These are phyloP conservation scores for Suillus luteus DNA, from an alignment of 768 basidiomycete genomes.

Conservation along the genomic window DNA sequence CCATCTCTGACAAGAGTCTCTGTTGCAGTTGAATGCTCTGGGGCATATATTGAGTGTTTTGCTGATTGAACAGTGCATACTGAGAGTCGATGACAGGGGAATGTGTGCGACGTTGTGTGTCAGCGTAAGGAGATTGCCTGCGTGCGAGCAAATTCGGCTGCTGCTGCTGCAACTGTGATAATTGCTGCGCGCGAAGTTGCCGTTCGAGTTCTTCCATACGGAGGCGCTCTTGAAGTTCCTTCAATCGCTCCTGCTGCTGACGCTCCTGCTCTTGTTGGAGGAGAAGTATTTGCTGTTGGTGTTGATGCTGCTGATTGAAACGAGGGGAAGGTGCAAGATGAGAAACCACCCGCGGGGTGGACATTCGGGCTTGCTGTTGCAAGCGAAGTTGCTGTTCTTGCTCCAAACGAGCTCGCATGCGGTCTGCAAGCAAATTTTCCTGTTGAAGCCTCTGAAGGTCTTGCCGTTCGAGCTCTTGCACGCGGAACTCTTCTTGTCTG, in stretches of 20 bases:
- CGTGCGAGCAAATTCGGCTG: constrained; percentile 41
- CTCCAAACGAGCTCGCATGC: constrained; percentile 20
- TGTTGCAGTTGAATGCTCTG: constrained; percentile 76
- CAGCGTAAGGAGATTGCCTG: constrained; percentile 45
- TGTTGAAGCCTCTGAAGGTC: constrained; percentile 46
- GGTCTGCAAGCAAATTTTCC: constrained; percentile 31
- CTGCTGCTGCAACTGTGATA: constrained; percentile 49
- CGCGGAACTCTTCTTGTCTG: constrained; percentile 26
- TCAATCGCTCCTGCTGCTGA: constrained; percentile 55
- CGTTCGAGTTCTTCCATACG: constrained; percentile 67
- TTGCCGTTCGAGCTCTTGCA: constrained; percentile 38
- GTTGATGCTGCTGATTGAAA: constrained; percentile 74
- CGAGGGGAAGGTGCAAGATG: constrained; percentile 70
- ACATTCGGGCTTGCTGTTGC: constrained; percentile 38
- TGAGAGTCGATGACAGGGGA: constrained; percentile 43
- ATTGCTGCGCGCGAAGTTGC: constrained; percentile 56
- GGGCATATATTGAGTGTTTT: constrained; percentile 54
- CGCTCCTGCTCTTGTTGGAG: constrained; percentile 70
- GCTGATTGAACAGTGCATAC: constrained; percentile 44
- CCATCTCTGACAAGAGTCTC: constrained; percentile 73
- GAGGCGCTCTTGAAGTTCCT: constrained; percentile 65
- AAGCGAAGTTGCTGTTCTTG: constrained; percentile 40
- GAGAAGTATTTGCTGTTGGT: constrained; percentile 68
- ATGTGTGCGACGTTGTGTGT: constrained; percentile 56
- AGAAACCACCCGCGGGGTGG: constrained; percentile 64